Conservation (phyloP, 2,329 filamentous ascomycete genomes). For the Aspergillus caelatus region DNA sequence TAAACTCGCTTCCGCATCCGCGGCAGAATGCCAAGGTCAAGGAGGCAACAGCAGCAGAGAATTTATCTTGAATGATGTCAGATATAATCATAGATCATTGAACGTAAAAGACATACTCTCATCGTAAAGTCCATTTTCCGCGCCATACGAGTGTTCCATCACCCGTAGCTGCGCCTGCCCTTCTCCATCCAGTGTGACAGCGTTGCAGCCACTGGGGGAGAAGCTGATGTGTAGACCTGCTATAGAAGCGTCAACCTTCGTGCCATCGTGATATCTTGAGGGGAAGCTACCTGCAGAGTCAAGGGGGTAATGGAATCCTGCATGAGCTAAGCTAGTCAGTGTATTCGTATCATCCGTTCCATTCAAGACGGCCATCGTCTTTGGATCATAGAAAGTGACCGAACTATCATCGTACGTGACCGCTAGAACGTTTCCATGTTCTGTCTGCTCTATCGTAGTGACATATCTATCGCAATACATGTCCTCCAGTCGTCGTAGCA, state of each 20-base stretch:
- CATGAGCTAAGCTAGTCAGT: slow-evolving; percentile 72
- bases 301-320: slow-evolving; percentile 72
- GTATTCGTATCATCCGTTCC: slow-evolving; percentile 65
- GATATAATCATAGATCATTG: background rate
- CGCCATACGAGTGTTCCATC: slow-evolving; percentile 46
- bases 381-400: slow-evolving; percentile 76
- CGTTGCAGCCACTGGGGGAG: slow-evolving; percentile 49
- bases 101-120: slow-evolving; percentile 35
- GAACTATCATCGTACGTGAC: slow-evolving; percentile 79
- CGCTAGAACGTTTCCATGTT: slow-evolving; percentile 71
- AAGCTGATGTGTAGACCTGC: slow-evolving; percentile 42
- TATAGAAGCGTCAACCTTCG: slow-evolving; percentile 14
- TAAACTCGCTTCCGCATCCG: slow-evolving; percentile 50
- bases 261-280: background rate
- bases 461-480: slow-evolving; percentile 70
- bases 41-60: slow-evolving; percentile 61
- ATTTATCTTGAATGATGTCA: slow-evolving; percentile 35
- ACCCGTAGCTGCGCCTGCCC: slow-evolving; percentile 41
- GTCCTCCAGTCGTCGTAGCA: slow-evolving; percentile 68
- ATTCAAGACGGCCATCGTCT: slow-evolving; percentile 70
- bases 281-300: slow-evolving; percentile 60
- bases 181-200: slow-evolving; percentile 41
- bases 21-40: slow-evolving; percentile 59
- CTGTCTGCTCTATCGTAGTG: slow-evolving; percentile 67
- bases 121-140: slow-evolving; percentile 38